Evolutionary conservation across 2,329 filamentous ascomycete genomes (phyloP).

Genomic region (Fusarium falciforme): DNA sequence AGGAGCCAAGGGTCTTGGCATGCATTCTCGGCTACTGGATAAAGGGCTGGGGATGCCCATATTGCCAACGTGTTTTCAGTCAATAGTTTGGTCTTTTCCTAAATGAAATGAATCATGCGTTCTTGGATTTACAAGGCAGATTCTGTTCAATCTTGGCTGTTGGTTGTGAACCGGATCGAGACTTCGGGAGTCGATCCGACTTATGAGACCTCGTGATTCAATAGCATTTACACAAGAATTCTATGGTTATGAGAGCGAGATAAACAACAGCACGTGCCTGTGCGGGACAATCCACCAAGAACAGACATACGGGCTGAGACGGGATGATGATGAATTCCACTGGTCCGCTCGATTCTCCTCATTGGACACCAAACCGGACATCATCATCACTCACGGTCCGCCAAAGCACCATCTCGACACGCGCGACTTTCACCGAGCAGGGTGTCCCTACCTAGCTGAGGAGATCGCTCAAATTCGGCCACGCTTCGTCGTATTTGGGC

Average conservation of each 20-base stretch:
- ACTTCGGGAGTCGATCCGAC: background rate
- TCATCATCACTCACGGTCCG: slow-evolving; percentile 42
- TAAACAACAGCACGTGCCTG: background rate
- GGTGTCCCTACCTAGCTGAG: slow-evolving; percentile 35
- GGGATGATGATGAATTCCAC: slow-evolving; percentile 7
- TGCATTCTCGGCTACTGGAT: background rate
- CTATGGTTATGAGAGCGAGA: no score
- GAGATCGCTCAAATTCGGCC: slow-evolving; percentile 33
- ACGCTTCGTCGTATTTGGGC: slow-evolving; percentile 38
- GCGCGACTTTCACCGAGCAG: slow-evolving; percentile 38
- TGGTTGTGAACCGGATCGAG: background rate
- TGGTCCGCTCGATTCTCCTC: slow-evolving; percentile 24
- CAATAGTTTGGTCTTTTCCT: background rate
- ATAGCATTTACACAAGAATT: background rate
- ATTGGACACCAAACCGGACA: slow-evolving; percentile 17
- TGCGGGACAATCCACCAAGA: background rate
- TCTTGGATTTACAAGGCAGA: background rate
- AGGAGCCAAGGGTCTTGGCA: background rate
- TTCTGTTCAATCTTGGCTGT: background rate
- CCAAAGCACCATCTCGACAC: slow-evolving; percentile 40
- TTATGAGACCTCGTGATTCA: background rate
- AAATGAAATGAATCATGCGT: background rate
- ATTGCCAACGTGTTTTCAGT: background rate
- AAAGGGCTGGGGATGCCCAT: background rate
- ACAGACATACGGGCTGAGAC: background rate